Percentiles rank a stretch among this genome's conserved stretches.
These are phyloP conservation scores for Kalmanozyma brasiliensis DNA, from an alignment of 1,284 basidiomycete species.

Conservation along the genomic window DNA sequence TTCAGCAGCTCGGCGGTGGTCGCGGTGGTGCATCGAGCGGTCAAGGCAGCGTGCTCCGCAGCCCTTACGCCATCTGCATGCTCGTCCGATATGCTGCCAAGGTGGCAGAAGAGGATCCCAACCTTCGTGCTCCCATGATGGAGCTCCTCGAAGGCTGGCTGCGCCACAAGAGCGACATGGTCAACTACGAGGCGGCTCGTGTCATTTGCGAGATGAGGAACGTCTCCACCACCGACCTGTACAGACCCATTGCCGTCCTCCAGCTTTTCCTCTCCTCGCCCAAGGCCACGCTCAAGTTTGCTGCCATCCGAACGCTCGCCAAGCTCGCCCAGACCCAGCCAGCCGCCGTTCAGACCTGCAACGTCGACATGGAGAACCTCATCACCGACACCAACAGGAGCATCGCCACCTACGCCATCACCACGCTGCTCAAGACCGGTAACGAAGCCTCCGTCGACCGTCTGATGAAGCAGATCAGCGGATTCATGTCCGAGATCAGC, in stretches of 20 bases:
- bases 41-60: conserved; percentile 84
- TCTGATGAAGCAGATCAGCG: conserved; percentile 98
- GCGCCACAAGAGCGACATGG: conserved; percentile 99
- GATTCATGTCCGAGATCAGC: conserved; percentile 99
- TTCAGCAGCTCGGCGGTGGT: conserved; percentile 77
- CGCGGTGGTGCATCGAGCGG: conserved; percentile 74
- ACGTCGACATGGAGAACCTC: conserved; percentile 96
- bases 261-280: conserved; percentile 67
- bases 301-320: conserved; percentile 94
- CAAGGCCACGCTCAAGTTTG: conserved; percentile 84
- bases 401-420: conserved; percentile 98
- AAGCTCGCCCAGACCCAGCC: conserved; percentile 79
- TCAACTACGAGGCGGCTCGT: conserved; percentile 97
- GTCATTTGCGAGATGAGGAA: conserved; percentile 96
- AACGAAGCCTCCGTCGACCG: conserved; percentile 99
- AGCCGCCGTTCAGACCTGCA: conserved; percentile 89
- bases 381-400: conserved; percentile 96
- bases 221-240: conserved; percentile 80
- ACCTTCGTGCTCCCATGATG: conserved; percentile 74
- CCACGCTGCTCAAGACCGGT: conserved; percentile 97
- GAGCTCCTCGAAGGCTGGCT: conserved; percentile 95
- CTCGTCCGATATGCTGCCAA: conserved; percentile 96
- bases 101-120: conserved; percentile 95
- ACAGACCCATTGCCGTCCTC: conserved; percentile 77
- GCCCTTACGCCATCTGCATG: conserved; percentile 99